phyloP scores from a whole-genome alignment of 805 yeast genomes.

The Candida koratica region DNA sequence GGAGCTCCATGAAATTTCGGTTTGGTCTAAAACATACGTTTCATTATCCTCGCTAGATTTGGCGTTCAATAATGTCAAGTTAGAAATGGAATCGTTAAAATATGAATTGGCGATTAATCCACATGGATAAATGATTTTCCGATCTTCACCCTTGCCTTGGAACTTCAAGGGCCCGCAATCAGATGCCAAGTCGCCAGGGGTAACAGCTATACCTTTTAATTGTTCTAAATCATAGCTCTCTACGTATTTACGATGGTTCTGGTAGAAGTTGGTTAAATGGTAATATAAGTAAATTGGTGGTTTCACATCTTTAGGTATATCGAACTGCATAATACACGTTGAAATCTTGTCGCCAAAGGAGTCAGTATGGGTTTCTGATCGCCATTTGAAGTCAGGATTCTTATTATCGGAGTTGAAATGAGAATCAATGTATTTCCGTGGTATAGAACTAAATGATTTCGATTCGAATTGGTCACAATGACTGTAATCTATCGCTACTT shows the following conservation, averaged over 20 bases:
- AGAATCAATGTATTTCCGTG: slow-evolving; percentile 51
- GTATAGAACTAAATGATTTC: slow-evolving; percentile 46
- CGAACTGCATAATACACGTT: slow-evolving; percentile 67
- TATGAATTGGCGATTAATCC: slow-evolving; percentile 90
- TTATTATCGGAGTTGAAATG: slow-evolving; percentile 53
- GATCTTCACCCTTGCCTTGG: slow-evolving; percentile 36
- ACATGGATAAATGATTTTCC: slow-evolving; percentile 72
- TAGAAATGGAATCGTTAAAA: slow-evolving; percentile 81
- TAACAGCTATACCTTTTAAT: slow-evolving; percentile 69
- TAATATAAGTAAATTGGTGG: slow-evolving; percentile 77
- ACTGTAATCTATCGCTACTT: slow-evolving; percentile 70
- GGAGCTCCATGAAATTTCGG: slow-evolving; percentile 80
- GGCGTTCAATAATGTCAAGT: slow-evolving; percentile 45
- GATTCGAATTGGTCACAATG: slow-evolving; percentile 56
- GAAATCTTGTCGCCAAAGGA: slow-evolving; percentile 33
- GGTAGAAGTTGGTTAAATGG: slow-evolving; percentile 83
- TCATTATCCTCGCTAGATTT: slow-evolving; percentile 41
- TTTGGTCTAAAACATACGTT: slow-evolving; percentile 42
- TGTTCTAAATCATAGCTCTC: slow-evolving; percentile 79
- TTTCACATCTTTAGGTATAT: slow-evolving; percentile 63
- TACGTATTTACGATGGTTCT: slow-evolving; percentile 93
- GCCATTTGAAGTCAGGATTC: slow-evolving; percentile 63
- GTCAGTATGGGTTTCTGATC: slow-evolving; percentile 33
- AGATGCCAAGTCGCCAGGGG: slow-evolving; percentile 43
- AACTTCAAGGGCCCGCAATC: slow-evolving; percentile 38